Percentiles rank a stretch among this genome's conserved stretches.
Evolutionary conservation across 2,329 filamentous ascomycete species (phyloP).

Genomic region (Arachnopeziza araneosa): DNA sequence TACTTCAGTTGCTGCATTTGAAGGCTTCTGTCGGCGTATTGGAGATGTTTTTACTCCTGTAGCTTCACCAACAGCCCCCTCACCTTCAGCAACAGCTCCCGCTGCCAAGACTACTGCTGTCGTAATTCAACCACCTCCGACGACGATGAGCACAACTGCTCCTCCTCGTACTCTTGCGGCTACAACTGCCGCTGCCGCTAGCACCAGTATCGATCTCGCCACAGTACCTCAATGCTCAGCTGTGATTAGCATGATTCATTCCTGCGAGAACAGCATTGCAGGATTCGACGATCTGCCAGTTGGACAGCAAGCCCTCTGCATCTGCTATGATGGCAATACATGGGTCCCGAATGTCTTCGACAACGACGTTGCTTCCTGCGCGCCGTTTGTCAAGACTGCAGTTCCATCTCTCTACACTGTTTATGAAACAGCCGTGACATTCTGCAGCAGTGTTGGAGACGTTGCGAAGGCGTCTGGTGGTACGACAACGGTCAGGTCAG

Average conservation of each 20-base stretch:
- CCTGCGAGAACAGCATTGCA: conserved; percentile 10
- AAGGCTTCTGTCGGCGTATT: conserved; percentile 12
- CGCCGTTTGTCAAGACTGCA: conserved; percentile 7
- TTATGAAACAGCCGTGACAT: conserved; percentile 4
- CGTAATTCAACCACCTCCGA: background rate
- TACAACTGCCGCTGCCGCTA: background rate
- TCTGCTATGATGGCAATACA: conserved; percentile 15
- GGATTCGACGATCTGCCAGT: conserved; percentile 7
- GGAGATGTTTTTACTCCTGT: conserved; percentile 28
- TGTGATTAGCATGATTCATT: background rate
- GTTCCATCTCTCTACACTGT: conserved; percentile 5
- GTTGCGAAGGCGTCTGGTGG: background rate
- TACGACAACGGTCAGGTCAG: too few species aligned
- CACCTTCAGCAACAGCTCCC: too few species aligned
- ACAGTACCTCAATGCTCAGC: too few species aligned
- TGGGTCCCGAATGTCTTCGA: conserved; percentile 17
- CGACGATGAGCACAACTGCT: background rate
- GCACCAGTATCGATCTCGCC: background rate
- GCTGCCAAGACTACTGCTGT: background rate
- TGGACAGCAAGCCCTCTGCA: conserved; percentile 13
- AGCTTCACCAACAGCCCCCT: too few species aligned
- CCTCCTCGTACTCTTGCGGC: background rate
- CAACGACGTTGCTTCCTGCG: conserved; percentile 12
- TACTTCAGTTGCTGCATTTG: background rate
- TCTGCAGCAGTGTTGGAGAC: conserved; percentile 14